Conservation (phyloP, 75 land plant genomes). For the Cupressus sempervirens region DNA sequence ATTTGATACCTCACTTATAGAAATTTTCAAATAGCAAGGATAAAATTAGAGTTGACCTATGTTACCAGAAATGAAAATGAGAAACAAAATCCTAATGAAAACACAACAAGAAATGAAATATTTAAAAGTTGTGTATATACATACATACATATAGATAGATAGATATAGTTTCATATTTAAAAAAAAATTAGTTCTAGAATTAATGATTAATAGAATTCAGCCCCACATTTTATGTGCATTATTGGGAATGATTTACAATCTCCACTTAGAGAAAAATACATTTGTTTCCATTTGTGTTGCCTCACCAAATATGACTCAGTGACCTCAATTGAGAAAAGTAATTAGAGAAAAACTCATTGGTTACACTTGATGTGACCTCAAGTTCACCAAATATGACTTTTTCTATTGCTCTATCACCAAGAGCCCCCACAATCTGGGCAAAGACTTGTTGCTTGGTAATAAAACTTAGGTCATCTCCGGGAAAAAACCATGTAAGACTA, state of each 20-base stretch:
- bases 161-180: no score
- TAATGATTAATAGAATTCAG: no score
- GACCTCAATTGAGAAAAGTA: no score
- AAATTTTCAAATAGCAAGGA: background rate
- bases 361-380: slow-evolving; percentile 85
- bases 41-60: no score
- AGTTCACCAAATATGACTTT: slow-evolving; percentile 85
- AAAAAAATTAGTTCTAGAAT: background rate
- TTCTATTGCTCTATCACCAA: slow-evolving; percentile 87
- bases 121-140: no score
- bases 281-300: slow-evolving; percentile 78
- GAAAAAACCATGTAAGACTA: slow-evolving; percentile 90
- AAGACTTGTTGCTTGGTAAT: slow-evolving; percentile 79
- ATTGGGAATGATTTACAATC: background rate
- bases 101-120: no score
- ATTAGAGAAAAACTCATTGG: slow-evolving; percentile 79
- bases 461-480: slow-evolving; percentile 70
- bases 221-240: background rate
- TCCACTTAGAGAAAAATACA: slow-evolving; percentile 28
- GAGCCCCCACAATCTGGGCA: slow-evolving; percentile 83
- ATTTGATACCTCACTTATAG: background rate
- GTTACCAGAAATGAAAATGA: no score
- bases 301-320: no score
- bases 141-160: no score
- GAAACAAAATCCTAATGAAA: no score